Conservation (phyloP, 2,329 filamentous ascomycete genomes). For the Trichophyton verrucosum region DNA sequence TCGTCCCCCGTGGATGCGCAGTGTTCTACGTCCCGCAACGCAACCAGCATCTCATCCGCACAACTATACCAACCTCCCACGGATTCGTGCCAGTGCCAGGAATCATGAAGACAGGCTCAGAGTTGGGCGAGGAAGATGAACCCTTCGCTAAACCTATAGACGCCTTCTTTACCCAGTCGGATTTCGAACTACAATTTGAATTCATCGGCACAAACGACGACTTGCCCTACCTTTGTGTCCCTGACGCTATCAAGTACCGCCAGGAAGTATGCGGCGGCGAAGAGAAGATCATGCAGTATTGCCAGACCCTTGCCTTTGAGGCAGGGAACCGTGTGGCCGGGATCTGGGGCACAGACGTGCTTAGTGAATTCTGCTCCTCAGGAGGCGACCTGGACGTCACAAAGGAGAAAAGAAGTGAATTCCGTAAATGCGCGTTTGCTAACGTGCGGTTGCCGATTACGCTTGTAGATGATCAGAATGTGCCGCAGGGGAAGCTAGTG, state of each 20-base stretch:
- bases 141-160: conserved; percentile 3
- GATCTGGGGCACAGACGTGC: conserved; percentile 54
- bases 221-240: conserved; percentile 57
- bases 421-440: conserved; percentile 56
- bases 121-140: conserved; percentile 1
- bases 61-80: conserved; percentile 67
- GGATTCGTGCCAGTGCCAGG: conserved; percentile 48
- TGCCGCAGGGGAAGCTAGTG: not conserved
- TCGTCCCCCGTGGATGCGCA: conserved; percentile 65
- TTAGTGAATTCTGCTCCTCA: conserved; percentile 42
- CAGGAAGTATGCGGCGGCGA: conserved; percentile 60
- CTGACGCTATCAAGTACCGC: conserved; percentile 60
- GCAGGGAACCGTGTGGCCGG: conserved; percentile 51
- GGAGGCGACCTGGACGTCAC: conserved; percentile 3
- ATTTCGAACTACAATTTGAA: conserved; percentile 60
- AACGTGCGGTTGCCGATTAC: conserved; percentile 62
- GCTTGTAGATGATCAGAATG: conserved; percentile 14
- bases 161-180: conserved; percentile 32
- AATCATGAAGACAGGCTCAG: conserved; percentile 10
- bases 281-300: conserved; percentile 52
- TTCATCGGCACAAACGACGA: conserved; percentile 66
- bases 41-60: conserved; percentile 63
- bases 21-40: conserved; percentile 64
- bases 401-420: conserved; percentile 8
- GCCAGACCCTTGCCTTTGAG: conserved; percentile 47